Evolutionary conservation across 306 rosid species (phyloP).

Genomic region (Morella rubra): DNA sequence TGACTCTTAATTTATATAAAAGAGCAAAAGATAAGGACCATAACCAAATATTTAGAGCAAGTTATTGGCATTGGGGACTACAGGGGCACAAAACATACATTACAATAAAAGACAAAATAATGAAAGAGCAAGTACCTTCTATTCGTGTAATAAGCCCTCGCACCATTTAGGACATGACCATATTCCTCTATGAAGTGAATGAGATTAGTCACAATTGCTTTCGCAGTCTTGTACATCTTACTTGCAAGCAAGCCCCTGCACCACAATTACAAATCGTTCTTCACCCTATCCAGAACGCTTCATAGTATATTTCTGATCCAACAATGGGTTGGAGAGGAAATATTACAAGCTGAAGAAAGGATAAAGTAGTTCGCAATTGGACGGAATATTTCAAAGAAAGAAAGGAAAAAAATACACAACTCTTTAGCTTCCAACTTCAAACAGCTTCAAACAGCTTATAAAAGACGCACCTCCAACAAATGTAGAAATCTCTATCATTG

Average conservation of each 20-base stretch:
- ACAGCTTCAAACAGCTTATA: no score
- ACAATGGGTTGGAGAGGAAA: neutral
- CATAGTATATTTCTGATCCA: neutral
- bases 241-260: conserved; percentile 80
- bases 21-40: neutral
- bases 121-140: conserved; percentile 54
- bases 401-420: neutral
- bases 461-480: neutral
- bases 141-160: conserved; percentile 82
- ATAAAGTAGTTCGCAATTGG: neutral
- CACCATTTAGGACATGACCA: conserved; percentile 87
- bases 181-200: conserved; percentile 62
- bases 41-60: neutral
- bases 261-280: neutral
- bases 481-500: neutral
- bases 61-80: neutral
- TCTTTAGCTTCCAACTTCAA: neutral
- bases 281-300: neutral
- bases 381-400: neutral
- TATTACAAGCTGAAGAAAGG: neutral
- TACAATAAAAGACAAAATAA: neutral
- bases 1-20: neutral
- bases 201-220: conserved; percentile 62
- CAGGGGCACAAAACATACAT: neutral
- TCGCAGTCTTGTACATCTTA: conserved; percentile 83